Evolutionary conservation across 805 yeast species (phyloP).

Genomic region (Ogataea nakhonphanomensis): DNA sequence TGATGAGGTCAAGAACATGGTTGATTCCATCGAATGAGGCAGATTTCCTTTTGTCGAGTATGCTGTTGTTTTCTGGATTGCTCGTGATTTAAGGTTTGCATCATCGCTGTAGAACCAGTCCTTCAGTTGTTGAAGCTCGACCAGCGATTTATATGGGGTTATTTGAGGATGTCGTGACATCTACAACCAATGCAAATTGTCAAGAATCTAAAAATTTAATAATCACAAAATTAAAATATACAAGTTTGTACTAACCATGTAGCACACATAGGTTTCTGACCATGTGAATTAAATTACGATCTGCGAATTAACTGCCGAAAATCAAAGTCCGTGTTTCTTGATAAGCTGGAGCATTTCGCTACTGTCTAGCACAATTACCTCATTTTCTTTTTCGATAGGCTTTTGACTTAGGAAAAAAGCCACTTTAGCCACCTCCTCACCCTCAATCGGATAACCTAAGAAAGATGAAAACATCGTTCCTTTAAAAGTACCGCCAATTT

Average conservation of each 20-base stretch:
- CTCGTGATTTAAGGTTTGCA: slow-evolving; percentile 35
- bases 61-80: slow-evolving; percentile 50
- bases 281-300: neutral
- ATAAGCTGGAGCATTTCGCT: slow-evolving; percentile 23
- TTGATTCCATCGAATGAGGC: slow-evolving; percentile 71
- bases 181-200: neutral
- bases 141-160: slow-evolving; percentile 34
- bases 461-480: slow-evolving; percentile 23
- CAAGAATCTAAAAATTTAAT: neutral
- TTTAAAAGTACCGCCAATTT: slow-evolving; percentile 33
- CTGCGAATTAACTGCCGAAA: neutral
- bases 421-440: slow-evolving; percentile 59
- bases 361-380: slow-evolving; percentile 23
- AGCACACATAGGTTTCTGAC: too few relatives aligned
- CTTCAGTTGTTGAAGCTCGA: slow-evolving; percentile 45
- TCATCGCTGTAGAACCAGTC: slow-evolving; percentile 45
- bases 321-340: slow-evolving; percentile 11
- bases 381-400: slow-evolving; percentile 24
- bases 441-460: slow-evolving; percentile 45
- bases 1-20: slow-evolving; percentile 55
- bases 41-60: slow-evolving; percentile 57
- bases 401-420: slow-evolving; percentile 29
- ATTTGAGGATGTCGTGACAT: slow-evolving; percentile 29
- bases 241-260: too few relatives aligned
- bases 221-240: neutral